Evolutionary conservation across 345 rosid genomes (phyloP).

Genomic region (Heritiera fomes): DNA sequence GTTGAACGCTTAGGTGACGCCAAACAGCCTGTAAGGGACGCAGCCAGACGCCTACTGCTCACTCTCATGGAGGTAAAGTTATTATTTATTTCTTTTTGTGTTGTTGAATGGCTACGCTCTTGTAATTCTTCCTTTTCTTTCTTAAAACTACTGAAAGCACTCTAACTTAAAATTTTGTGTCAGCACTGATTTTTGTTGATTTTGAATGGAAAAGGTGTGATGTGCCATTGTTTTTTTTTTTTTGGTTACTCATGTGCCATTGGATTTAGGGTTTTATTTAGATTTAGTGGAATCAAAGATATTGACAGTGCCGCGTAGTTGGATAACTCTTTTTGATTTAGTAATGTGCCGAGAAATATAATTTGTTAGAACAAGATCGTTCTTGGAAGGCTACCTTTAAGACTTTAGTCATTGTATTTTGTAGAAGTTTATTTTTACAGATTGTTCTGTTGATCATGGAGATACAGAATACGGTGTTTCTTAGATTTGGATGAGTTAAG

Average conservation of each 20-base stretch:
- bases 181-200: background rate
- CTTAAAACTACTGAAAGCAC: background rate
- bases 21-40: conserved; percentile 94
- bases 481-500: background rate
- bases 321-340: background rate
- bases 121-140: background rate
- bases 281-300: background rate
- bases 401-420: background rate
- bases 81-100: background rate
- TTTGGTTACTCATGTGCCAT: background rate
- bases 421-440: background rate
- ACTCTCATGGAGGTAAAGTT: conserved; percentile 94
- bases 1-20: conserved; percentile 90
- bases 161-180: background rate
- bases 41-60: conserved; percentile 86
- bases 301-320: background rate
- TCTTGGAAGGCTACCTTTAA: background rate
- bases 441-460: background rate
- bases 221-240: background rate
- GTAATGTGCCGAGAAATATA: background rate
- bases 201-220: background rate
- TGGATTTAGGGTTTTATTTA: background rate
- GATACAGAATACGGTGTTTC: background rate
- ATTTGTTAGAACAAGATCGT: background rate
- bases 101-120: background rate